Evolutionary conservation across 768 basidiomycete species (phyloP), one percentile per base, ranked within the genome.

Genomic region (Pisolithus sp.): DNA sequence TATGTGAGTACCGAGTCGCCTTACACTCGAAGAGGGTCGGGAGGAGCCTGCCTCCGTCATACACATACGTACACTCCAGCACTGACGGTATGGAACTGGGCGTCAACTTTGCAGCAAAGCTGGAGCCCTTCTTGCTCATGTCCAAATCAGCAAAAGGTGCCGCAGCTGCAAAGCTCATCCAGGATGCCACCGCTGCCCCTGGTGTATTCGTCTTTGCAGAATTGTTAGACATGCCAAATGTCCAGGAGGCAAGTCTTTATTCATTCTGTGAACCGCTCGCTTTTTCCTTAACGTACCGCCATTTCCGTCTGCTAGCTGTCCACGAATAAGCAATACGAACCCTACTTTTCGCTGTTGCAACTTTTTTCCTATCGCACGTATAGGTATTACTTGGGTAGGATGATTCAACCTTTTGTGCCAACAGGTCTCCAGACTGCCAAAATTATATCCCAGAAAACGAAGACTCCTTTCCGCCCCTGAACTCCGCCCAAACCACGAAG

Each of bases 201-300:
- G 94, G 93, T 9, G 89, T 96, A 43, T 95, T 89, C 65, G 88
- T 93, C 52, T 99, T 96, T 62, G 81, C 84, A 0, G 94, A 98
- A 67, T 71, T 99, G 48, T 72, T 97, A 48, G 86, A 92, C 42
- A 67, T 87, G 24, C 80, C 85, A 2, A 89, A 84, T 61, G 86
- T 98, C 36, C 83, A 88, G 63, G 88, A 94, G 74, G 95, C 90
- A 59, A 62, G 75, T 65, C 37, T 7, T 38, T 18, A 4, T 40
- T 41, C 9, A 20, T 40, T 8, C 13, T 36, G 12, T 13, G 13
- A 34, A 34, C 48, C 24, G 39, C 9, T 12, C 18, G 26, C 26
- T 26, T 7, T 26, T 26, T 38, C 56, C 52, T n/a, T 56, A 41
- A 4, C 53, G 13, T 2, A 10, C 12, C 37, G 30, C 48, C n/a